These are phyloP conservation scores for Wickerhamomyces sp. DNA, from an alignment of 1,139 yeast genomes.

Conservation along the genomic window DNA sequence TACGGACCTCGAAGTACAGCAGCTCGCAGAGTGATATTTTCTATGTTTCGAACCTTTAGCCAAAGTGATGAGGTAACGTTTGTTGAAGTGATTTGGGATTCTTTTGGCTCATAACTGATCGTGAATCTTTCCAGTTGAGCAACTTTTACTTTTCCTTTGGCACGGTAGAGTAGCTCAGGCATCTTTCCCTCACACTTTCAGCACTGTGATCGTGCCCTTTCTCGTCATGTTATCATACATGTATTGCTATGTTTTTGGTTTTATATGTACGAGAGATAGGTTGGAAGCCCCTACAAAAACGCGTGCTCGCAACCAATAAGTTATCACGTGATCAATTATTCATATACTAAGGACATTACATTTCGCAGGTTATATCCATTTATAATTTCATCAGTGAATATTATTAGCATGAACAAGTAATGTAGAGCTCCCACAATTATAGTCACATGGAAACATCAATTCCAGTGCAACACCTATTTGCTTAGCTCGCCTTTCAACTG, in stretches of 20 bases:
- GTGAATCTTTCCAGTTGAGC: conserved; percentile 55
- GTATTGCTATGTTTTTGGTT: neutral
- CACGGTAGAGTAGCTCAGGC: neutral
- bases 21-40: conserved; percentile 73
- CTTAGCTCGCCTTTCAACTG: no score
- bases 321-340: neutral
- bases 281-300: neutral
- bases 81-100: conserved; percentile 19
- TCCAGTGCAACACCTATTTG: no score
- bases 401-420: no score
- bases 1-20: conserved; percentile 91
- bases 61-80: conserved; percentile 38
- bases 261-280: neutral
- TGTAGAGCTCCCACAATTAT: no score
- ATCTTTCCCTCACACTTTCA: no score
- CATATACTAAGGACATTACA: no score
- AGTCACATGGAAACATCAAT: no score
- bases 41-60: conserved; percentile 70
- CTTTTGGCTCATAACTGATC: conserved; percentile 39
- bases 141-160: conserved; percentile 29
- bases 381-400: no score
- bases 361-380: no score
- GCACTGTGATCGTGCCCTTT: no score
- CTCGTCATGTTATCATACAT: no score
- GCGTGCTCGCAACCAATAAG: neutral